Base-by-base conservation (phyloP, 257 asterid genomes). In the Eustoma russellianum region DNA sequence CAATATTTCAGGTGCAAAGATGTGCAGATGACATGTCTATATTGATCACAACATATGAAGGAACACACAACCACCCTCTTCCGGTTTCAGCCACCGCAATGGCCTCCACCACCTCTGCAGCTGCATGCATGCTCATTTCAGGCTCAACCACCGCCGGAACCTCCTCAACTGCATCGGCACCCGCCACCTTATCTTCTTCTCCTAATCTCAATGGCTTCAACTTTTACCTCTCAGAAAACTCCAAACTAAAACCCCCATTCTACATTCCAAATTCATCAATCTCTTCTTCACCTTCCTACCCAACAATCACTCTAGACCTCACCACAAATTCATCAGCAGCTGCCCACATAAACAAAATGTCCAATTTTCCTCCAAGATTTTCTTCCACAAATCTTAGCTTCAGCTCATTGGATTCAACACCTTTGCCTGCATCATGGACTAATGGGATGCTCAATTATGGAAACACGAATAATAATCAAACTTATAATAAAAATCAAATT, bases 41-140 rank as follows among this genome's bases (percentile, higher is more conserved):
- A 54, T 70, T 91, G 68, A 84, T 68, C 70, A 86, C 94, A 13
- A 87, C 98, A 0, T 91, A 91, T 38, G 96, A 91, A 72, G 98
- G 96, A 53, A 84, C 94, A 19, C 98, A 91, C 70, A 87, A 69
- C 73, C 98, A 91, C 47, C 80, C 92, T 9, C 98, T 87, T 48
- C 86, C 98, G 0, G 59, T 66, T 35, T 74, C 95, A 0, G 98
- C 98, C 52, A 87, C 96, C 0, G 83, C 94, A 48, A 84, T 91
- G 89, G 98, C 98, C 17, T 82, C 91, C 81, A 86, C 98, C 67
- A 91, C 98, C 16, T 77, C 98, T 0, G 96, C 98, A 0, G 98
- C 96, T 0, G 96, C 94, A 46, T 77, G 83, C 46, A 82, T 91
- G 98, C 74, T 91, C 9, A 0, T 74, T 16, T 82, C 96, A 1